Conservation (phyloP, 2,329 filamentous ascomycete genomes). For the Fusarium siculi region DNA sequence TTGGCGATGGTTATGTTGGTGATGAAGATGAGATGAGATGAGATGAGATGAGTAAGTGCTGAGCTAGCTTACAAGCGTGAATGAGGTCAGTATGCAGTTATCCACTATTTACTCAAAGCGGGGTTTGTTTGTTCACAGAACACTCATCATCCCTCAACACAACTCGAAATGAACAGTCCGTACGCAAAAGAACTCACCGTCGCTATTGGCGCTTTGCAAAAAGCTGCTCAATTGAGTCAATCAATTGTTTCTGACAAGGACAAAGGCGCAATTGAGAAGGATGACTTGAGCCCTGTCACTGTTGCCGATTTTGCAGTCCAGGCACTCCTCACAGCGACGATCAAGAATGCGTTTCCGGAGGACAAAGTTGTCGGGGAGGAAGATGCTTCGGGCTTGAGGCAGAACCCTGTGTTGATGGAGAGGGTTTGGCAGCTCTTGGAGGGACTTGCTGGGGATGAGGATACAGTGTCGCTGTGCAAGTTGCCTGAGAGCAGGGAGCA, state of each 20-base stretch:
- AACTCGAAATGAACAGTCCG: conserved; percentile 53
- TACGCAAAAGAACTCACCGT: conserved; percentile 56
- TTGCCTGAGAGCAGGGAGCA: conserved; percentile 54
- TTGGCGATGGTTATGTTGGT: not conserved
- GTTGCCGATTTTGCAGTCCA: conserved; percentile 70
- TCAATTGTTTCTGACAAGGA: conserved; percentile 58
- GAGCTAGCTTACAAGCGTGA: not conserved
- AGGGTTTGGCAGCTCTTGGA: conserved; percentile 61
- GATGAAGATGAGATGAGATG: not conserved
- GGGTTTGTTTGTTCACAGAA: conserved; percentile 15
- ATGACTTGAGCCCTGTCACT: conserved; percentile 67
- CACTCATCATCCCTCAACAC: conserved; percentile 10
- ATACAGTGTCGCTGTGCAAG: conserved; percentile 41
- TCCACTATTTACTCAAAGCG: conserved; percentile 40
- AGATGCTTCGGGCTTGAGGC: conserved; percentile 59
- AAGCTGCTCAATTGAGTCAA: conserved; percentile 61
- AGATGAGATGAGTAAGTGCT: not conserved
- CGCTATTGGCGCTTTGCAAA: conserved; percentile 55
- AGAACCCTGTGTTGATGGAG: conserved; percentile 54
- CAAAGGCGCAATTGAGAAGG: conserved; percentile 63
- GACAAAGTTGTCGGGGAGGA: conserved; percentile 68
- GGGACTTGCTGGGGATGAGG: conserved; percentile 43
- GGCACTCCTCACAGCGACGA: conserved; percentile 62
- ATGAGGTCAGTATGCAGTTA: conserved; percentile 43
- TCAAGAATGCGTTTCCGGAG: conserved; percentile 61